phyloP scores from a whole-genome alignment of 805 yeast genomes.

The Wickerhamomyces silvicola region DNA sequence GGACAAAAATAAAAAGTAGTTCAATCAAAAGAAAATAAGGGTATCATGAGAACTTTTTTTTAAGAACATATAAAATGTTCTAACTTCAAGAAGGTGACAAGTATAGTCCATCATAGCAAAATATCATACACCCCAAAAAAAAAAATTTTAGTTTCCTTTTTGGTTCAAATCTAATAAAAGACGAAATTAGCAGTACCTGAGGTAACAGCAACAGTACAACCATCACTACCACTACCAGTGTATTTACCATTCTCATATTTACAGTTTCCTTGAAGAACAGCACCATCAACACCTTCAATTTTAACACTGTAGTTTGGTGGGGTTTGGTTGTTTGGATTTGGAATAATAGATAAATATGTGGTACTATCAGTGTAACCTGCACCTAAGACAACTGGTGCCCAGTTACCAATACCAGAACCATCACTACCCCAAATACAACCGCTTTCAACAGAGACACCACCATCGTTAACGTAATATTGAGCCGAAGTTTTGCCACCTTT shows the following conservation, averaged over 20 bases:
- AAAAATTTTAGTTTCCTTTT: neutral
- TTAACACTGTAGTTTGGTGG: slow-evolving; percentile 65
- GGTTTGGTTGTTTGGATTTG: slow-evolving; percentile 82
- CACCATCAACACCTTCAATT: slow-evolving; percentile 65
- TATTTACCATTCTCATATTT: slow-evolving; percentile 71
- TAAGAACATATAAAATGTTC: too few species aligned
- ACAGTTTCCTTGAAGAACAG: slow-evolving; percentile 64
- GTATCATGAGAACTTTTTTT: too few species aligned
- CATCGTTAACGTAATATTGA: slow-evolving; percentile 95
- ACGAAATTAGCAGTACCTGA: slow-evolving; percentile 58
- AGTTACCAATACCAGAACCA: slow-evolving; percentile 86
- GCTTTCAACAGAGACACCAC: slow-evolving; percentile 83
- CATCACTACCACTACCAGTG: slow-evolving; percentile 60
- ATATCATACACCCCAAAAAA: too few species aligned
- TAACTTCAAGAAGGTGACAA: too few species aligned
- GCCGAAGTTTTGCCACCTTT: slow-evolving; percentile 77
- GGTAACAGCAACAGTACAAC: slow-evolving; percentile 70
- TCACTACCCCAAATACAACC: slow-evolving; percentile 92
- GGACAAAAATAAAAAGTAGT: too few species aligned
- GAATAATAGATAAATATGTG: slow-evolving; percentile 84
- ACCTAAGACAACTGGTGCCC: slow-evolving; percentile 96
- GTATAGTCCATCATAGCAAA: too few species aligned
- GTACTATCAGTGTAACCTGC: slow-evolving; percentile 68
- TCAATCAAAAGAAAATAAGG: too few species aligned
- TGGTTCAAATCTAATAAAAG: slow-evolving; percentile 31